A percentile compares a stretch with the other conserved stretches of the same genome.
Conservation (phyloP, 805 yeast species). For the Kuraishia borneana region DNA sequence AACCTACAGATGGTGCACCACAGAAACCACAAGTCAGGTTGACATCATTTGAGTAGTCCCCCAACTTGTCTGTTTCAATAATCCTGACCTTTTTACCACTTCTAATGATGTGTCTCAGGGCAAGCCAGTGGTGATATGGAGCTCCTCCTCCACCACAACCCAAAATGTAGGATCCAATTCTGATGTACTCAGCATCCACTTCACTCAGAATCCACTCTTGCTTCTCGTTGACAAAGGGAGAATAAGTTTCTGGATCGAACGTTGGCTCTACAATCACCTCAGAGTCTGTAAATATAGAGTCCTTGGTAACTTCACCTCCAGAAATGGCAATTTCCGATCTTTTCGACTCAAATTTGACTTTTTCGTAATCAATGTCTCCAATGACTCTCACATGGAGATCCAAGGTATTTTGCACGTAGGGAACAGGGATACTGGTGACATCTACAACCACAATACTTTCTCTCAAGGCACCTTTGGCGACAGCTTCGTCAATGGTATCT, state of each 20-base stretch:
- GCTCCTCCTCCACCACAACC: slow-evolving; percentile 45
- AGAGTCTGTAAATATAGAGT: slow-evolving; percentile 25
- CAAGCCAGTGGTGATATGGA: slow-evolving; percentile 28
- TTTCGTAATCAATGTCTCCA: slow-evolving; percentile 29
- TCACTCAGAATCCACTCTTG: slow-evolving; percentile 28
- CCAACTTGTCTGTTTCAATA: slow-evolving; percentile 20
- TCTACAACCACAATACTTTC: slow-evolving; percentile 14
- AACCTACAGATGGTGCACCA: slow-evolving; percentile 36
- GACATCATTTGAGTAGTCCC: slow-evolving; percentile 9
- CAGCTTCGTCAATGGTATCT: slow-evolving; percentile 9
- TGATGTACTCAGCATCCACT: slow-evolving; percentile 26
- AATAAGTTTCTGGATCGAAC: slow-evolving; percentile 16
- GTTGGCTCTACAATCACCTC: slow-evolving; percentile 6
- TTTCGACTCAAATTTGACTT: slow-evolving; percentile 1
- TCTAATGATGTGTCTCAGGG: slow-evolving; percentile 20
- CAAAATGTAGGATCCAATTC: slow-evolving; percentile 32
- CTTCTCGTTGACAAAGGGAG: slow-evolving; percentile 16
- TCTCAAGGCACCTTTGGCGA: slow-evolving; percentile 16
- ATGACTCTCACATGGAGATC: slow-evolving; percentile 26
- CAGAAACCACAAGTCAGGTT: slow-evolving; percentile 24
- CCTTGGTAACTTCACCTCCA: slow-evolving; percentile 5
- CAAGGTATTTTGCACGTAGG: slow-evolving; percentile 21
- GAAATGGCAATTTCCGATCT: not conserved
- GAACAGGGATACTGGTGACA: slow-evolving; percentile 17
- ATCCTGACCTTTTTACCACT: slow-evolving; percentile 22